Conservation (phyloP, 306 rosid species). For the Corylus heterophylla region DNA sequence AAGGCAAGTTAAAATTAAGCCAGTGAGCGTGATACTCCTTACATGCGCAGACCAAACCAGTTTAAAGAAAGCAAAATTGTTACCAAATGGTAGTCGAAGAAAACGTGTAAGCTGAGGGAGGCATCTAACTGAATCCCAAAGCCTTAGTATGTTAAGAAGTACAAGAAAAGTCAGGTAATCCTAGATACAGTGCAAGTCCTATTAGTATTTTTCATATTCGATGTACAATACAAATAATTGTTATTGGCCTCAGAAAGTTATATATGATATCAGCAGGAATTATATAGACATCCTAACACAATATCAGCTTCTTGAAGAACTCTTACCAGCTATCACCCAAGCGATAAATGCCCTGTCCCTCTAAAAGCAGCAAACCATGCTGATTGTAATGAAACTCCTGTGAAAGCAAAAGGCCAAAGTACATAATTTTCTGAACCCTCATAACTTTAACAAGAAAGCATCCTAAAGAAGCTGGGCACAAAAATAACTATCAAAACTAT, state of each 20-base stretch:
- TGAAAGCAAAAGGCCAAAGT: slow-evolving; percentile 30
- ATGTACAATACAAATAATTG: not conserved
- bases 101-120: not conserved
- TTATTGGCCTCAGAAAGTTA: not conserved
- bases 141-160: not conserved
- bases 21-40: slow-evolving; percentile 16
- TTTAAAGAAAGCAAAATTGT: slow-evolving; percentile 23
- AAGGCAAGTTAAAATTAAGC: not conserved
- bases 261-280: not conserved
- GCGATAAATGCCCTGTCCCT: slow-evolving; percentile 94
- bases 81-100: slow-evolving; percentile 15
- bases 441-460: slow-evolving; percentile 7
- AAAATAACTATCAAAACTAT: slow-evolving; percentile 1
- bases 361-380: slow-evolving; percentile 89
- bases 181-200: not conserved
- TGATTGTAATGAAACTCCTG: slow-evolving; percentile 98
- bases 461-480: slow-evolving; percentile 13
- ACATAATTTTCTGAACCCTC: not conserved
- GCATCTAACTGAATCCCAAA: not conserved
- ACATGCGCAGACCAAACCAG: not conserved
- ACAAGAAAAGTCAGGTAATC: not conserved
- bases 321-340: slow-evolving; percentile 91
- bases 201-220: not conserved
- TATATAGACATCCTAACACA: not conserved
- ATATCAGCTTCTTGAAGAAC: slow-evolving; percentile 6